These are phyloP conservation scores for Xylariales sp. DNA, from an alignment of 2,329 filamentous ascomycete genomes.

Conservation along the genomic window DNA sequence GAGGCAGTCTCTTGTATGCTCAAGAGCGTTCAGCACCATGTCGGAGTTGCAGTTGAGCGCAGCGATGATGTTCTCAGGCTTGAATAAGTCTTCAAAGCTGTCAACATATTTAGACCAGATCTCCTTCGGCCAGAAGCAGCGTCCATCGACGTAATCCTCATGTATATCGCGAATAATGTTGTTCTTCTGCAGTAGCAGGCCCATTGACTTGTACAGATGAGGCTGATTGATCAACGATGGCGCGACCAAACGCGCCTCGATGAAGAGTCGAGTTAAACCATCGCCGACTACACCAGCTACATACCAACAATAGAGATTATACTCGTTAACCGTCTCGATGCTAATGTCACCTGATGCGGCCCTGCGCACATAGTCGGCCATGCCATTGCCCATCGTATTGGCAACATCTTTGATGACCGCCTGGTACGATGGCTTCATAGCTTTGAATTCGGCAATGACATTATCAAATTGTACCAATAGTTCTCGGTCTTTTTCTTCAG, in stretches of 20 bases:
- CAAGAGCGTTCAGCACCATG: constrained; percentile 88
- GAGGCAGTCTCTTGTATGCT: constrained; percentile 84
- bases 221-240: constrained; percentile 74
- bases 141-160: constrained; percentile 83
- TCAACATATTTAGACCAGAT: constrained; percentile 96
- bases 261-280: constrained; percentile 84
- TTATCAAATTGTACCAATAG: constrained; percentile 89
- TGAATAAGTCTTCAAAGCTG: constrained; percentile 85
- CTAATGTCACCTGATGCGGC: constrained; percentile 75
- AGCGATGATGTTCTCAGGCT: constrained; percentile 69
- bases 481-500: constrained; percentile 90
- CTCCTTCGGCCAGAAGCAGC: constrained; percentile 92
- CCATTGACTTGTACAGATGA: constrained; percentile 90
- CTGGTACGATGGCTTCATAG: constrained; percentile 79
- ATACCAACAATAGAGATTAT: constrained; percentile 96
- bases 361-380: constrained; percentile 92
- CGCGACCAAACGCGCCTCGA: constrained; percentile 82
- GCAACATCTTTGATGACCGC: constrained; percentile 91
- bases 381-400: constrained; percentile 92
- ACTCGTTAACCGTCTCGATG: constrained; percentile 79
- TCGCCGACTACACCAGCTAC: constrained; percentile 97
- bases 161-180: constrained; percentile 97
- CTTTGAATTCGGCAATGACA: constrained; percentile 81
- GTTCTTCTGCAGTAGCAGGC: constrained; percentile 93
- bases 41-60: constrained; percentile 85